phyloP scores from a whole-genome alignment of 2,329 filamentous ascomycete species.

The Nothophoma quercina region DNA sequence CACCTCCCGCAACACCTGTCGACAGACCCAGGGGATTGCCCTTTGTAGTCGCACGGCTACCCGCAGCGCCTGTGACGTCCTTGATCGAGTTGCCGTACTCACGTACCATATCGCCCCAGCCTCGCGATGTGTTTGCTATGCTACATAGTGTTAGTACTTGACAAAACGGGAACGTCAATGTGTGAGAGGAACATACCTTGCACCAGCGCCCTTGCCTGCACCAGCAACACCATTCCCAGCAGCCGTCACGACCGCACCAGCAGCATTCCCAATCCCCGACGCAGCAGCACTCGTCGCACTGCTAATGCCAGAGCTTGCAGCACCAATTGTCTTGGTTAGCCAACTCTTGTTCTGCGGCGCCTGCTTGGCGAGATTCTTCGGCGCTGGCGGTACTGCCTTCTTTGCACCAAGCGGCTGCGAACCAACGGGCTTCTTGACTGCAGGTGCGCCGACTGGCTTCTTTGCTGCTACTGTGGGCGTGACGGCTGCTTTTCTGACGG shows the following conservation, averaged over 20 bases:
- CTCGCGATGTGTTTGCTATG: conserved; percentile 54
- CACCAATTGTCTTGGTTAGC: conserved; percentile 54
- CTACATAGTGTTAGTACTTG: conserved; percentile 28
- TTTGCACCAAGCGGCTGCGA: conserved; percentile 15
- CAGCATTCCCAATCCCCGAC: conserved; percentile 54
- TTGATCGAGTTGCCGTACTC: conserved; percentile 61
- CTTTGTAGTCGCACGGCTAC: conserved; percentile 53
- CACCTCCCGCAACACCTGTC: conserved; percentile 41
- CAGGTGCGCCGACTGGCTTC: conserved; percentile 12
- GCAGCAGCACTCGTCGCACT: conserved; percentile 54
- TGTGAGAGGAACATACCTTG: conserved; percentile 15
- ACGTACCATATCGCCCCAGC: conserved; percentile 58
- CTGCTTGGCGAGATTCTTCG: conserved; percentile 16
- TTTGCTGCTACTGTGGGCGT: conserved; percentile 8
- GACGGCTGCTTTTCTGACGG: conserved; percentile 22
- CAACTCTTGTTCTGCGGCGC: conserved; percentile 51
- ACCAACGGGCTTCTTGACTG: conserved; percentile 9
- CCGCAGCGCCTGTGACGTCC: conserved; percentile 55
- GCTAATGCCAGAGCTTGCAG: conserved; percentile 53
- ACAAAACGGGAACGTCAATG: no score
- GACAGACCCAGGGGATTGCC: conserved; percentile 57
- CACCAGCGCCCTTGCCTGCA: conserved; percentile 54
- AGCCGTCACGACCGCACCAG: conserved; percentile 52
- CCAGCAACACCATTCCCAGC: conserved; percentile 58
- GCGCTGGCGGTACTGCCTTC: conserved; percentile 18